These are phyloP conservation scores for Xylaria sp. DNA, from an alignment of 2,329 filamentous ascomycete genomes.

Conservation along the genomic window DNA sequence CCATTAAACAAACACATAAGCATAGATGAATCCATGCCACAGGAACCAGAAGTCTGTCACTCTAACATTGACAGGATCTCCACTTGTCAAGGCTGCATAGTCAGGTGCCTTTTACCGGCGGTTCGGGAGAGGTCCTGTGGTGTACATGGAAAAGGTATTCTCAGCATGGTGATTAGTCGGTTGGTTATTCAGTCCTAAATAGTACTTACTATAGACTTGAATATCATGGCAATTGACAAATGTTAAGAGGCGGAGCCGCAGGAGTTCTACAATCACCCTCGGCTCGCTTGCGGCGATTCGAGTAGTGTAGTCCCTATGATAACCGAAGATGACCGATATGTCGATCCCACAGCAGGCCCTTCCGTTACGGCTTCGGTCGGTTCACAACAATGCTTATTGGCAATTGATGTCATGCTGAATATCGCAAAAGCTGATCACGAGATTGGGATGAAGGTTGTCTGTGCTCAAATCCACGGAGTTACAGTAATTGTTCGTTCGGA, in stretches of 20 bases:
- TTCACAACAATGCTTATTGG: background rate
- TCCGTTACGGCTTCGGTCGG: background rate
- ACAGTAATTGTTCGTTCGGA: too few relatives aligned
- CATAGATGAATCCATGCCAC: background rate
- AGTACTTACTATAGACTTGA: background rate
- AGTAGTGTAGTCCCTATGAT: background rate
- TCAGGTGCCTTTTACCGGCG: background rate
- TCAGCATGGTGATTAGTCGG: background rate
- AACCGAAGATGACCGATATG: constrained; percentile 9
- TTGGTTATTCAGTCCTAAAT: background rate
- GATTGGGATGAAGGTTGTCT: background rate
- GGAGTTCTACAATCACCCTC: background rate
- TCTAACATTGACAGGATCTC: background rate
- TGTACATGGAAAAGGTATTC: background rate
- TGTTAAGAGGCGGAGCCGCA: background rate
- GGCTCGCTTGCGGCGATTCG: background rate
- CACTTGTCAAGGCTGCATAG: constrained; percentile 14
- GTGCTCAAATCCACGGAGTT: background rate
- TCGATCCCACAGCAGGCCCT: background rate
- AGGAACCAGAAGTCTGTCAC: background rate
- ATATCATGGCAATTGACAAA: background rate
- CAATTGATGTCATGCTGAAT: background rate
- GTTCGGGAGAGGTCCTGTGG: background rate
- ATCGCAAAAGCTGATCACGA: background rate
- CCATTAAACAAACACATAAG: background rate